Percentiles rank a stretch among this genome's conserved stretches.
phyloP scores from a whole-genome alignment of 208 protist genomes.

The Wallacemonas sp. region DNA sequence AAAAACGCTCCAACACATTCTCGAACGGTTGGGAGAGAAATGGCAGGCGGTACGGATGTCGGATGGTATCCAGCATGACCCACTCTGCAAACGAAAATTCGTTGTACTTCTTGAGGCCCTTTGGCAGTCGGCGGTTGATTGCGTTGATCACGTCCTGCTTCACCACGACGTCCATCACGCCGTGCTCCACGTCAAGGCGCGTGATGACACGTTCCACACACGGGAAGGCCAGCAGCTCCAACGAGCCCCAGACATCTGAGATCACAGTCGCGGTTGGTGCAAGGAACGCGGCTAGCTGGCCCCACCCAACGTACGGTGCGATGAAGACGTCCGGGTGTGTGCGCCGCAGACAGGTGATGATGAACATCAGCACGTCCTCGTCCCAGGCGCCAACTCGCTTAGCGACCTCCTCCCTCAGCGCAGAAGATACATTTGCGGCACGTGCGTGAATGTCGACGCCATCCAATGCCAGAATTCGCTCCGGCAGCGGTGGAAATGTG shows the following conservation, averaged over 20 bases:
- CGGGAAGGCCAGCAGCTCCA: conserved; percentile 46
- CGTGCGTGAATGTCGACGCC: not conserved
- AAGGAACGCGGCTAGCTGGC: conserved; percentile 33
- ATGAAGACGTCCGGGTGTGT: not conserved
- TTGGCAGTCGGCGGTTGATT: conserved; percentile 2
- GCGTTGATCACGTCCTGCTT: conserved; percentile 29
- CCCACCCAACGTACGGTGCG: conserved; percentile 41
- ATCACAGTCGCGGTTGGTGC: conserved; percentile 13
- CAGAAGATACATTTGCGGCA: not conserved
- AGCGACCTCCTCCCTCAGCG: not conserved
- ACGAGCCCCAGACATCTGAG: conserved; percentile 40
- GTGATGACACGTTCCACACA: conserved; percentile 45
- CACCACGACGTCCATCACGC: conserved; percentile 33
- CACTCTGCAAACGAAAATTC: conserved; percentile 5
- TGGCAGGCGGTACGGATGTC: conserved; percentile 5
- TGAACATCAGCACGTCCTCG: conserved; percentile 7
- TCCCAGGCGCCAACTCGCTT: conserved; percentile 2
- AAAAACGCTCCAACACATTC: not conserved
- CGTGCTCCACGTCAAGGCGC: conserved; percentile 28
- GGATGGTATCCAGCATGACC: conserved; percentile 10
- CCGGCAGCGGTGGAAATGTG: not conserved
- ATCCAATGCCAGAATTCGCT: not conserved
- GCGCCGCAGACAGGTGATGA: not conserved
- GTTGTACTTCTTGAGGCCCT: conserved; percentile 2
- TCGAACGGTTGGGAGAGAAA: conserved; percentile 7